Percentiles rank a stretch among this genome's conserved stretches.
Conservation (phyloP, 116 monocot genomes). For the Trichopus zeylanicus region DNA sequence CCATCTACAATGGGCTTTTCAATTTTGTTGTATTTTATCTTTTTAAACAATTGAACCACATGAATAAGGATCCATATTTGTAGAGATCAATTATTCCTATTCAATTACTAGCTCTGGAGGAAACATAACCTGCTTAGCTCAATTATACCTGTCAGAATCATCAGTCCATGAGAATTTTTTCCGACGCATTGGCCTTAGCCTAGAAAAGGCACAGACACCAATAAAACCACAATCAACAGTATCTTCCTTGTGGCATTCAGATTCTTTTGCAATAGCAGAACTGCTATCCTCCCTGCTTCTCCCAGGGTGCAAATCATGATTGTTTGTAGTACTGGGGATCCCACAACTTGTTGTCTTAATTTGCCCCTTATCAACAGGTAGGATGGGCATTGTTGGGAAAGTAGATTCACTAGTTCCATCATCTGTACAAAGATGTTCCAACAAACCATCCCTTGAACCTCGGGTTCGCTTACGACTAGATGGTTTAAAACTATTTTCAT, state of each 20-base stretch:
- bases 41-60: too few species aligned
- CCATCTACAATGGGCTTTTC: too few species aligned
- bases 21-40: too few species aligned
- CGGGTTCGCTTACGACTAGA: conserved; percentile 35
- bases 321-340: background rate
- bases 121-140: background rate
- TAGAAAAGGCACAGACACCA: conserved; percentile 16
- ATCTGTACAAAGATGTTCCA: conserved; percentile 7
- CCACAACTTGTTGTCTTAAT: background rate
- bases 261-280: background rate
- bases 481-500: conserved; percentile 2
- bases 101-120: background rate
- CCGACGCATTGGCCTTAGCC: conserved; percentile 25
- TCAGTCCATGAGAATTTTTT: conserved; percentile 65
- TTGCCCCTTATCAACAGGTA: conserved; percentile 10
- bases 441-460: conserved; percentile 8
- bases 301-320: conserved; percentile 8
- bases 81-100: too few species aligned
- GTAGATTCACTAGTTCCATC: conserved; percentile 6
- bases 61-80: too few species aligned
- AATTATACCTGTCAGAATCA: conserved; percentile 61
- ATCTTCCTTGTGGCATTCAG: background rate
- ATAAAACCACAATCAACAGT: background rate
- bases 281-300: background rate
- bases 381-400: background rate